Conservation (phyloP, 2,329 filamentous ascomycete species). For the Arthrobotrys musiformis region DNA sequence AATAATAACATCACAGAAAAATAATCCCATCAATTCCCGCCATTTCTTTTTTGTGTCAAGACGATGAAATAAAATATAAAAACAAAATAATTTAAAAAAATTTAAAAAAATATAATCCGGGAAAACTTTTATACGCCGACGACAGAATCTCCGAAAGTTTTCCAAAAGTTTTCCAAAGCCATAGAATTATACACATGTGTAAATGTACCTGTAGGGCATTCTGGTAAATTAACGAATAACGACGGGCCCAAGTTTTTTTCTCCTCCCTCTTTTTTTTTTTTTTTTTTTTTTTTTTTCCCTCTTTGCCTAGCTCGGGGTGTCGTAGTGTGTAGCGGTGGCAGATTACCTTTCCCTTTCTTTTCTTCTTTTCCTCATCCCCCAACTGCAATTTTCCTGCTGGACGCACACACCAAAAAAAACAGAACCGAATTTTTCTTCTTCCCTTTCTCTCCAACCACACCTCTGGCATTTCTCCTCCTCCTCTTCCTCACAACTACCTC, state of each 20-base stretch:
- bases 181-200: background rate
- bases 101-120: background rate
- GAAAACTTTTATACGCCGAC: background rate
- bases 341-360: conserved; percentile 55
- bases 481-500: conserved; percentile 53
- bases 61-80: too few species aligned
- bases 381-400: conserved; percentile 49
- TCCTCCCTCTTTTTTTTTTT: conserved; percentile 49
- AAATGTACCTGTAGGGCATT: conserved; percentile 26
- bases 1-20: conserved; percentile 30
- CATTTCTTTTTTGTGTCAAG: conserved; percentile 15
- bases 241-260: conserved; percentile 44
- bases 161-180: background rate
- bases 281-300: conserved; percentile 24
- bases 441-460: conserved; percentile 54
- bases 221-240: conserved; percentile 42
- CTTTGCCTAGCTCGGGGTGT: background rate
- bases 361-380: conserved; percentile 53
- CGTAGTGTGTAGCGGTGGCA: conserved; percentile 31
- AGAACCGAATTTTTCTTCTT: conserved; percentile 56
- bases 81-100: background rate
- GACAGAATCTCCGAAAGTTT: background rate
- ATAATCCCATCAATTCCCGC: conserved; percentile 28
- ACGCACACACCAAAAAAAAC: conserved; percentile 57
- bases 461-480: conserved; percentile 55